These are phyloP conservation scores for Turritis glabra DNA, from an alignment of 345 rosid species.

Conservation along the genomic window DNA sequence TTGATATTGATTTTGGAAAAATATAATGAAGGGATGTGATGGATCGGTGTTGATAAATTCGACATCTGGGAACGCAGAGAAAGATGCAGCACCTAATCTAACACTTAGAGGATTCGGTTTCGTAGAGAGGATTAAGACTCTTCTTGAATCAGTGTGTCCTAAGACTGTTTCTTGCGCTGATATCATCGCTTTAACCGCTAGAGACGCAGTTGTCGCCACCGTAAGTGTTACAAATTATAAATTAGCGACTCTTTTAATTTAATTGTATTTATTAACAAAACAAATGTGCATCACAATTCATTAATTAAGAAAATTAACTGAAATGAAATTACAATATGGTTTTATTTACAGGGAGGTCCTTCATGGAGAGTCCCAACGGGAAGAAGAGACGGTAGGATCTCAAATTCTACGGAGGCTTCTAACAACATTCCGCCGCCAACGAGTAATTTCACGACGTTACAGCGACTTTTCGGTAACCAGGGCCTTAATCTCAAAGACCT, in stretches of 20 bases:
- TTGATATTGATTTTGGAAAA: not conserved
- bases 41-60: constrained; percentile 78
- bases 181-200: constrained; percentile 58
- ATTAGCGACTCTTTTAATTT: not conserved
- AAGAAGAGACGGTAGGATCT: constrained; percentile 71
- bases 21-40: constrained; percentile 70
- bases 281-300: not conserved
- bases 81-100: constrained; percentile 59
- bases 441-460: constrained; percentile 59
- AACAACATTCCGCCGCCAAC: constrained; percentile 61
- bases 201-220: constrained; percentile 67
- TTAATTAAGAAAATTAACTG: not conserved
- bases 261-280: too few species aligned
- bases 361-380: constrained; percentile 89
- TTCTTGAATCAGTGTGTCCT: constrained; percentile 70
- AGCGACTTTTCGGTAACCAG: constrained; percentile 47
- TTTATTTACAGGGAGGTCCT: constrained; percentile 60
- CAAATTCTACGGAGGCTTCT: constrained; percentile 56
- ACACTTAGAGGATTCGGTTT: constrained; percentile 72
- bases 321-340: not conserved
- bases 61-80: constrained; percentile 65
- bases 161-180: constrained; percentile 87
- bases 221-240: constrained; percentile 42
- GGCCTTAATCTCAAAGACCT: constrained; percentile 74
- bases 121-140: constrained; percentile 65